phyloP scores from a whole-genome alignment of 164 flowering plant species.

The Liquidambar formosana region DNA sequence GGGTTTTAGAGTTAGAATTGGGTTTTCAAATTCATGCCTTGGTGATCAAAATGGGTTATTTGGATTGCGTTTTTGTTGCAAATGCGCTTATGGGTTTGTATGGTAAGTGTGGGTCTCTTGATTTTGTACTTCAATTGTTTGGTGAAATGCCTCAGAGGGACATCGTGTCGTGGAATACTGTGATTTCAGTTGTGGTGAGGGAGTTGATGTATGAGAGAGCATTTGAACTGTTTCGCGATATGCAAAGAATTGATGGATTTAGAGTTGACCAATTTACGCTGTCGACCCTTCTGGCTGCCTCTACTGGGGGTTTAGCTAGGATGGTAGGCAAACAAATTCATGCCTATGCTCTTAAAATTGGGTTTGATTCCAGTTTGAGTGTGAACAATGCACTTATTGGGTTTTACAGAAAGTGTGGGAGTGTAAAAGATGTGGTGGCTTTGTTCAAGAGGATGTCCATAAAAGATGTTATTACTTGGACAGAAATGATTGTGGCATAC shows the following conservation, averaged over 20 bases:
- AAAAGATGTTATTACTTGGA: constrained; percentile 77
- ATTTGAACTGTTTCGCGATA: constrained; percentile 51
- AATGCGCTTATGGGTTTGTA: constrained; percentile 74
- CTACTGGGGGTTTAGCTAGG: constrained; percentile 30
- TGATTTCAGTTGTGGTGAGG: constrained; percentile 58
- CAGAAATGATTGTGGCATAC: constrained; percentile 61
- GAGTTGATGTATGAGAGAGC: constrained; percentile 46
- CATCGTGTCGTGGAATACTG: constrained; percentile 74
- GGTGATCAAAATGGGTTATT: constrained; percentile 45
- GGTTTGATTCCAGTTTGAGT: constrained; percentile 53
- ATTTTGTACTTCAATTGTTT: constrained; percentile 51
- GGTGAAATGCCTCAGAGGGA: constrained; percentile 69
- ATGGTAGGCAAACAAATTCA: constrained; percentile 60
- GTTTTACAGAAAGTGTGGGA: constrained; percentile 67
- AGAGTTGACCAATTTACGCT: constrained; percentile 58
- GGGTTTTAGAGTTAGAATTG: constrained; percentile 37
- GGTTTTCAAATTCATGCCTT: constrained; percentile 69
- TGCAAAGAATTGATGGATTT: constrained; percentile 39
- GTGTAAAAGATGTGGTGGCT: constrained; percentile 37
- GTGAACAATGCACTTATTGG: constrained; percentile 78
- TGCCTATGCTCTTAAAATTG: constrained; percentile 63
- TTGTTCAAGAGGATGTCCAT: constrained; percentile 55
- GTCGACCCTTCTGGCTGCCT: constrained; percentile 64
- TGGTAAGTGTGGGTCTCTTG: constrained; percentile 42
- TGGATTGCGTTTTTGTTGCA: constrained; percentile 45